Evolutionary conservation across 257 asterid species (phyloP).

Genomic region (Sherardia arvensis): DNA sequence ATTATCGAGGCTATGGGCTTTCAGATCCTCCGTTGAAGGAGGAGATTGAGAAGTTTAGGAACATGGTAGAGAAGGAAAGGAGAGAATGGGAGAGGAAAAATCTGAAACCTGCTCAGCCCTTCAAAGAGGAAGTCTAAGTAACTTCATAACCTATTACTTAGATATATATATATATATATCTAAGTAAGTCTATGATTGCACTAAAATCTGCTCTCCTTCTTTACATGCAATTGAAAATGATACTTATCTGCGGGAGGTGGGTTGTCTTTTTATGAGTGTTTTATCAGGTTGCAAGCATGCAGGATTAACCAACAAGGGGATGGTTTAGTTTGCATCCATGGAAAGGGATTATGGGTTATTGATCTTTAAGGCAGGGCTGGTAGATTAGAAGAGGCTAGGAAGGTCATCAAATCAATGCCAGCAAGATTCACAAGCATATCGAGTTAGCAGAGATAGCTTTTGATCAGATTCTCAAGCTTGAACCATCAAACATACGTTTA

Average conservation of each 20-base stretch:
- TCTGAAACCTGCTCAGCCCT: too few species aligned
- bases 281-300: conserved; percentile 84
- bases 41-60: conserved; percentile 83
- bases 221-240: too few species aligned
- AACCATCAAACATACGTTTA: conserved; percentile 75
- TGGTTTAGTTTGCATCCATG: conserved; percentile 58
- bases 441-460: conserved; percentile 73
- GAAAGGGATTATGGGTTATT: conserved; percentile 43
- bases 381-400: conserved; percentile 45
- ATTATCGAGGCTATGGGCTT: background rate
- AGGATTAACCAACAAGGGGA: conserved; percentile 62
- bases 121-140: too few species aligned
- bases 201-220: too few species aligned
- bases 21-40: conserved; percentile 29
- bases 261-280: conserved; percentile 60
- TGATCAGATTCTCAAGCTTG: conserved; percentile 53
- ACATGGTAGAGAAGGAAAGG: conserved; percentile 94
- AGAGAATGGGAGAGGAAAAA: conserved; percentile 97
- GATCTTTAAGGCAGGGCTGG: conserved; percentile 92
- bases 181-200: too few species aligned
- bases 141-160: too few species aligned
- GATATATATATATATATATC: too few species aligned
- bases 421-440: conserved; percentile 77
- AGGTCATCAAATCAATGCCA: conserved; percentile 55
- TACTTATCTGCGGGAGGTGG: too few species aligned